Evolutionary conservation across 345 rosid species (phyloP), one percentile per base, ranked within the genome.

Genomic region (Bruguiera parviflora): DNA sequence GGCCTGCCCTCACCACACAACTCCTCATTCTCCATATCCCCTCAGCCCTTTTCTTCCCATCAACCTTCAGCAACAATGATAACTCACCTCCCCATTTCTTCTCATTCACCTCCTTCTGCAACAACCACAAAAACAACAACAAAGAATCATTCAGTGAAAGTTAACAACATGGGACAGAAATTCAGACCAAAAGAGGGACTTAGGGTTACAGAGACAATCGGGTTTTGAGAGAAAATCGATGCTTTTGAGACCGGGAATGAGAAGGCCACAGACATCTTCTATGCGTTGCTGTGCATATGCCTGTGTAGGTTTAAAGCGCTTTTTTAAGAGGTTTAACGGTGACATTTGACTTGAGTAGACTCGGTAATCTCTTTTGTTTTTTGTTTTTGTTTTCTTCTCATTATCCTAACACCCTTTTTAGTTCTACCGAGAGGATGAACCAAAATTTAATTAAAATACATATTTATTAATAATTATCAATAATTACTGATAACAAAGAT

Each of bases 1-100:
- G 84, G 20, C 91, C 96, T 27, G 97, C 92, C 47, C 82, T 79
- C 31, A 87, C 92, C 65, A 80, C 71, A 67, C 84, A 53, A 65
- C 75, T 82, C 71, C 82, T 76, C 64, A 71, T 78, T 52, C 69
- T 67, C 79, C 73, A 56, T n/a, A 64, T 16, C 56, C 81, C 78
- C 31, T 56, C 47, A 21, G 21, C 67, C 65, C 76, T 74, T 73
- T 46, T 58, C 71, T 67, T 75, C 49, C 78, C 71, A 64, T 64
- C 63, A 63, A 79, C 47, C 35, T 61, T 78, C 89, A 81, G 81
- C 83, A 76, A 75, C 58, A 73, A 63, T 5, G 51, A 20, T 55
- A 64, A 33, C 65, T 1, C 37, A 33, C 37, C 37, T 33, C 37
- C 37, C 37, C 37, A 33, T 33, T 33, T 33, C 2, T 33, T 33